phyloP scores from a whole-genome alignment of 75 land plant genomes.

The Sequoia sempervirens region DNA sequence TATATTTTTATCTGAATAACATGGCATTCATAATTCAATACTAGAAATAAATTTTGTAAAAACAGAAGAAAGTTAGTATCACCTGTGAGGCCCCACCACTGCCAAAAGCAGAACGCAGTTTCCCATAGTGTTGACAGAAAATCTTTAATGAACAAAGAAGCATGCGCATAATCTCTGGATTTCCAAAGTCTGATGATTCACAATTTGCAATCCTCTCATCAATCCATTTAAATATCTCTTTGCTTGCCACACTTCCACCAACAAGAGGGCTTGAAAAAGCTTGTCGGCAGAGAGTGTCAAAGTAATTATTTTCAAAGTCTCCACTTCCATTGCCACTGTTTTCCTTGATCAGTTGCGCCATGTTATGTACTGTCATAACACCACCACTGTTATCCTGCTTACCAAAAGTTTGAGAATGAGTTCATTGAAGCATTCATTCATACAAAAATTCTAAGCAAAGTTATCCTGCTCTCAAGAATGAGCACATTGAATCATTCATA shows the following conservation, averaged over 20 bases:
- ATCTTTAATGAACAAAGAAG: slow-evolving; percentile 83
- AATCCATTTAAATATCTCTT: slow-evolving; percentile 86
- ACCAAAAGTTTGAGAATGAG: slow-evolving; percentile 9
- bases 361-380: slow-evolving; percentile 41
- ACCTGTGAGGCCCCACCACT: slow-evolving; percentile 38
- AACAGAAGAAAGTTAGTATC: slow-evolving; percentile 3
- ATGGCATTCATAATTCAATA: not conserved
- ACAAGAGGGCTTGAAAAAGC: slow-evolving; percentile 79
- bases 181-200: slow-evolving; percentile 32
- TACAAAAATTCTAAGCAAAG: not conserved
- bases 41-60: not conserved
- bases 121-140: slow-evolving; percentile 89
- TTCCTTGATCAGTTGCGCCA: slow-evolving; percentile 34
- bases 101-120: slow-evolving; percentile 74
- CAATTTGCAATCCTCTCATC: slow-evolving; percentile 69
- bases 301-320: slow-evolving; percentile 21
- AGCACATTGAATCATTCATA: not conserved
- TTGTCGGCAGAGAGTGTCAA: slow-evolving; percentile 37
- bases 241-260: slow-evolving; percentile 67
- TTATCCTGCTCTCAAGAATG: not conserved
- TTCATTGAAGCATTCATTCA: not conserved
- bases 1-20: not conserved
- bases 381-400: slow-evolving; percentile 33
- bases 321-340: slow-evolving; percentile 18
- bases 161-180: slow-evolving; percentile 34